Evolutionary conservation across 2,329 filamentous ascomycete genomes (phyloP), one percentile per base, ranked within the genome.

Genomic region (Venturia aucupariae): DNA sequence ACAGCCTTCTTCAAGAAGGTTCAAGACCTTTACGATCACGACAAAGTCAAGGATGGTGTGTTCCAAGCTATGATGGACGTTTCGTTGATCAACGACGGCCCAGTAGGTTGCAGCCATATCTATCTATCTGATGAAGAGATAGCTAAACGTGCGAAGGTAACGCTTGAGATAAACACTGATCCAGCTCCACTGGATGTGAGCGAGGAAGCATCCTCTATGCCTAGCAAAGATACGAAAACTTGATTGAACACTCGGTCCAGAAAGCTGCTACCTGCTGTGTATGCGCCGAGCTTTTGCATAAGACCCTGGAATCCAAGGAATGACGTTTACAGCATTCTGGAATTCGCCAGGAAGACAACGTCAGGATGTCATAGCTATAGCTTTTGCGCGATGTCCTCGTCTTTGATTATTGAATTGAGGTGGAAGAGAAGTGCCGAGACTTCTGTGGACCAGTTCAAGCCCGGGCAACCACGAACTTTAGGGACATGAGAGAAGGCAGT

Each of bases 51-150:
- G 74, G 88, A 99, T 73, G 94, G 95, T n/a, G 86, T 93, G 38
- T 99, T 99, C 75, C 93, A 96, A 73, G 94, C 94, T 61, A 97
- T 96, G 92, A 99, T 99, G 94, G 89, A 97, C 72, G 93, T 99
- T 65, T 89, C 90, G 60, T 77, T 97, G 38, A 86, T 97, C 61
- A 97, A 97, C 69, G 93, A 97, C 71, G 85, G 85, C 71, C 85
- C 85, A 78, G 85, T 87, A 83, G 80, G 84, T 65, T 32, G 32
- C 17, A 51, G 42, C 42, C 38, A 11, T 35, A 7, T 54, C 42
- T 42, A 15, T n/a, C 30, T 2, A 11, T 35, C n/a, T n/a, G n/a
- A n/a, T 8, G 42, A 27, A 54, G 7, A 32, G 11, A 4, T 11
- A 46, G n/a, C 22, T 44, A 22, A 41, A 11, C n/a, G n/a, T 15